Evolutionary conservation across 768 basidiomycete species (phyloP), one percentile per base, ranked within the genome.

Genomic region (Tylopilus subfusipes): DNA sequence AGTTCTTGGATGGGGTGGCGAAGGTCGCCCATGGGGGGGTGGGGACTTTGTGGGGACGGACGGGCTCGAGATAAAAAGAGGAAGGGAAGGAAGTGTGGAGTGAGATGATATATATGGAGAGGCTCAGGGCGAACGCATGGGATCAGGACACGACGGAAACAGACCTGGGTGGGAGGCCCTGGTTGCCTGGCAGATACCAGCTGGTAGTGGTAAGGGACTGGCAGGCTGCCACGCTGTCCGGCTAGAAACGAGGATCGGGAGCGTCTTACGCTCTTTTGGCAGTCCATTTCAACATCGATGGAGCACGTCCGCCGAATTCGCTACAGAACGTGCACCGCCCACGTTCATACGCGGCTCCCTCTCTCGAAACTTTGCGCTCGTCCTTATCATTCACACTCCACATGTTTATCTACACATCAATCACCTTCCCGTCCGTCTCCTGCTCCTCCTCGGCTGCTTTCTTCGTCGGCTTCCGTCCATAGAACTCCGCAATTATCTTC

Each of bases 401-500:
- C 57, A 48, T 34, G 56, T 57, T 63, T 63, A 60, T 63, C 61
- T 81, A 82, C 53, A 76, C 83, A 75, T 90, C 88, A 63, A 89
- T 78, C 58, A 89, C 74, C 72, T 82, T 85, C 59, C 29, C 57
- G 0, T 63, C 66, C 47, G 29, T 42, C 48, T 44, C 40, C 45
- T 67, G 75, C 65, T 80, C 77, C 52, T 72, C 78, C 61, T 70
- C 74, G 42, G 73, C 76, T 64, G 72, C 78, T 76, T 82, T 86
- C 79, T 81, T 86, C 48, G 77, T 80, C 36, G 82, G 71, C 76
- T 95, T 94, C 65, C 93, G 87, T 42, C 82, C 87, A 66, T 97
- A 97, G 72, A 88, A 97, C 74, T 97, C 94, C 57, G 82, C 82
- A 65, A 97, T 87, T 68, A 97, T 95, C 85, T 93, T 93, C 65